Evolutionary conservation across 495 filamentous ascomycete species (phyloP), one percentile per base, ranked within the genome.

Genomic region (Apodospora peruviana): DNA sequence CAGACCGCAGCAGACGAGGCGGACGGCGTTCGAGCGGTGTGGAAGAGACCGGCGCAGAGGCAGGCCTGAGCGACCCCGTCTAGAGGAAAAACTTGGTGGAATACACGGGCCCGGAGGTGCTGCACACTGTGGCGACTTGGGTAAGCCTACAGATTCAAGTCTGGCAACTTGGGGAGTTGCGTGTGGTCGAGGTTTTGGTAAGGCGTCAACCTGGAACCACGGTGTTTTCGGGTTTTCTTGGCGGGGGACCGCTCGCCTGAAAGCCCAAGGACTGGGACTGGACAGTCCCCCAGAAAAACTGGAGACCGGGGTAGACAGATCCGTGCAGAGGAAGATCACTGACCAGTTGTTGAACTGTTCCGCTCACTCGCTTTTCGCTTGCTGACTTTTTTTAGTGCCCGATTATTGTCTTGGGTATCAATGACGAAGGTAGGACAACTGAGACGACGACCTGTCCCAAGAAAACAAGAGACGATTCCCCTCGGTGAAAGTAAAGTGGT

Each of bases 371-470:
- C 40, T 43, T 36, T 43, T 50, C 39, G 34, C 53, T 48, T 37
- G 47, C 47, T 21, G 43, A 20, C 17, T 40, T 57, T n/a, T n/a
- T n/a, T 66, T 64, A 43, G 45, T 66, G 61, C 64, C 64, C 59
- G 61, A 66, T 50, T 50, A 27, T 51, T 48, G 14, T 45, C 49
- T 66, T 66, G 61, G 64, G 64, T 64, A 66, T 29, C 64, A 64
- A 66, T 44, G 42, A 42, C 22, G 35, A 49, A 19, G 51, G 38
- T 18, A 23, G 27, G 25, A 43, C 18, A 14, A 34, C 27, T 19
- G 29, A 48, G 23, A 19, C 27, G 34, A 23, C 9, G 32, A 18
- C 24, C 32, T 3, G 24, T 24, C 25, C 25, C 25, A 25, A 25
- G 19, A 18, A 16, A n/a, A n/a, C n/a, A n/a, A n/a, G n/a, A n/a